Conservation (phyloP, 2,329 filamentous ascomycete species). For the Colletotrichum lupini region DNA sequence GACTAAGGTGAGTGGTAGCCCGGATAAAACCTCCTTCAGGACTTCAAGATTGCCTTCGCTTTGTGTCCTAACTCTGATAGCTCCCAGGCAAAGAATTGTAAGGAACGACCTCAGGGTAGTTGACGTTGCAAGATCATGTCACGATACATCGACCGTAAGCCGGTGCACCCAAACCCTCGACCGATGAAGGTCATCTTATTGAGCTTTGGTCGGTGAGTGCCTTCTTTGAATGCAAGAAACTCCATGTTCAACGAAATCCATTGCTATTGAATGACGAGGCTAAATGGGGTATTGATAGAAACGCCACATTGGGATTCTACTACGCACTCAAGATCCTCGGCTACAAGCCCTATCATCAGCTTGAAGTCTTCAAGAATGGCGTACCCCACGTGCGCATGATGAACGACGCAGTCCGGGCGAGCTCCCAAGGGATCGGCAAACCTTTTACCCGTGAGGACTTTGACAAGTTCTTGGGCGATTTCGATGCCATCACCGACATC, state of each 20-base stretch:
- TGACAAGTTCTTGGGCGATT: conserved; percentile 52
- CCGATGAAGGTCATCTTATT: conserved; percentile 50
- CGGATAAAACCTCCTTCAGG: not conserved
- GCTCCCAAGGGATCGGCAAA: conserved; percentile 41
- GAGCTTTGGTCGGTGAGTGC: conserved; percentile 49
- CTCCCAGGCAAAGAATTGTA: not conserved
- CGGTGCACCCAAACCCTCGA: conserved; percentile 42
- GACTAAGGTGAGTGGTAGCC: not conserved
- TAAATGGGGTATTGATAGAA: conserved; percentile 37
- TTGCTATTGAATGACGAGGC: not conserved
- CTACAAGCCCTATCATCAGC: conserved; percentile 50
- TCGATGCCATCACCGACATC: conserved; percentile 41
- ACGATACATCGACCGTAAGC: conserved; percentile 48
- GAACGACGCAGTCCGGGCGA: conserved; percentile 44
- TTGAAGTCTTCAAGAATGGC: conserved; percentile 42
- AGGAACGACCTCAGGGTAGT: no score
- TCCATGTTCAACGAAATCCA: no score
- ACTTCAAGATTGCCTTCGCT: not conserved
- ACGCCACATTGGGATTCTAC: conserved; percentile 49
- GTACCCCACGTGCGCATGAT: conserved; percentile 41
- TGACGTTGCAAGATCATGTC: conserved; percentile 41
- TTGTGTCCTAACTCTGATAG: not conserved
- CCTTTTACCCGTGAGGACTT: conserved; percentile 49
- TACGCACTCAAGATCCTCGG: conserved; percentile 47
- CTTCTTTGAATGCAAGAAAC: not conserved